phyloP scores from a whole-genome alignment of 1,284 basidiomycete species.

The Leccinum griseonigrum region DNA sequence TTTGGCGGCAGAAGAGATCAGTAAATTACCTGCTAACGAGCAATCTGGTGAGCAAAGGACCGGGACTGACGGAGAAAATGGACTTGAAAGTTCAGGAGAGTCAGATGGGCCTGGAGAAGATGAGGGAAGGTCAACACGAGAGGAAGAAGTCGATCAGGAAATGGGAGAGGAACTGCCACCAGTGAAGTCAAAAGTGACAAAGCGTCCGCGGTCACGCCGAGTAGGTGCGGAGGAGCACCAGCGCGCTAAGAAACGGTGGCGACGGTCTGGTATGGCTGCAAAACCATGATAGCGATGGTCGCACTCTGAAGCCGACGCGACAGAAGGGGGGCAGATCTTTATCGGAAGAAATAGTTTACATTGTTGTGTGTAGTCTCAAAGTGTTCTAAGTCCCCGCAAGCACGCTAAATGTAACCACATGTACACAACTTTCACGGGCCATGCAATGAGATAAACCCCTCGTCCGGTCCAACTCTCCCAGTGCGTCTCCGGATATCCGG shows the following conservation, averaged over 20 bases:
- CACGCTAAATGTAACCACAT: background rate
- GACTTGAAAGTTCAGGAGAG: constrained; percentile 15
- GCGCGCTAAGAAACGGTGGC: constrained; percentile 16
- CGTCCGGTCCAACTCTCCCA: constrained; percentile 32
- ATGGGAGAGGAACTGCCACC: background rate
- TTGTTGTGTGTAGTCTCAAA: constrained; percentile 3
- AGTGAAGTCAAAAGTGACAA: constrained; percentile 9
- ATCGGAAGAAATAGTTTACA: background rate
- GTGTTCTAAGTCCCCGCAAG: background rate
- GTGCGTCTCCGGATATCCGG: constrained; percentile 37
- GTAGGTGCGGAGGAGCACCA: constrained; percentile 16
- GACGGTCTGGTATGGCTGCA: constrained; percentile 5
- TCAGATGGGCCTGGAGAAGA: constrained; percentile 15
- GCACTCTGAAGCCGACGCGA: background rate
- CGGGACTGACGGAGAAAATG: background rate
- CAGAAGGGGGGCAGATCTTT: background rate
- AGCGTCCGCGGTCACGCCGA: constrained; percentile 18
- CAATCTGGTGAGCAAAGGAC: background rate
- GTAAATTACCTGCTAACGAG: background rate
- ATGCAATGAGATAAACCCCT: constrained; percentile 35
- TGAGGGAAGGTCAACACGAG: constrained; percentile 8
- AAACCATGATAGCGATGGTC: constrained; percentile 5
- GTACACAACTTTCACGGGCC: constrained; percentile 23
- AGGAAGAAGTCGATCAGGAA: constrained; percentile 9
- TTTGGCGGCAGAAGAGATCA: constrained; percentile 17